Base-by-base conservation (phyloP, 75 land plant species). In the Ceratopteris richardii region DNA sequence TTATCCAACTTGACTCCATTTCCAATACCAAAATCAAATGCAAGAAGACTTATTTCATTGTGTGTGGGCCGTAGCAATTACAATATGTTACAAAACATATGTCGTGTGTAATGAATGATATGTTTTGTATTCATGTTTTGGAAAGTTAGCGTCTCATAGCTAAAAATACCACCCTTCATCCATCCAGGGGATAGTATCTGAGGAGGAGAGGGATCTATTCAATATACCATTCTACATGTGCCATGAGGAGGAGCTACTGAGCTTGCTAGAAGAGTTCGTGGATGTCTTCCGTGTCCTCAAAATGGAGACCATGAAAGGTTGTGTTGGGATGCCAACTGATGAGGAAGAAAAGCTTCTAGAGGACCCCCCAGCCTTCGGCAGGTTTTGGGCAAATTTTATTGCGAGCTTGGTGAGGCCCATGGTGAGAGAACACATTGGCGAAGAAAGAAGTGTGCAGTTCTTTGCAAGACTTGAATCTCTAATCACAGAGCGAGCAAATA, bases 201-300 rank as follows among this genome's bases (percentile, higher is more conserved):
- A 30, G 7, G 86, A 79, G n/a, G 70, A 61, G 54, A 58, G 82
- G 0, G 89, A 85, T 64, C 56, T 59, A 16, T 79, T 82, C 80
- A 85, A 85, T 63, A 70, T 82, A 39, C 86, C 86, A 33, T 67
- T 82, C 51, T 85, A 76, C 37, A 78, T 77, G 0, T 64, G 80
- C 2, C 79, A 70, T 68, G 39, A 70, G 29, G 61, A 67, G 43
- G 89, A 85, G 52, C 65, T 82, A 68, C 53, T 51, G 52, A 73
- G 76, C 46, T 80, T 74, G 9, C 76, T 81, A 12, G 85, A 81
- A 30, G 78, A 71, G 9, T 53, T 71, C 18, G 72, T 70, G 3
- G 76, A 68, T 14, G 37, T 33, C 9, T 85, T 75, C 42, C 22
- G 23, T 3, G 54, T 82, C 18, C 57, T 71, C 61, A 72, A 69